Percentiles rank a stretch among this genome's conserved stretches.
phyloP scores from a whole-genome alignment of 495 filamentous ascomycete genomes.

The Parachaetomium inaequale region DNA sequence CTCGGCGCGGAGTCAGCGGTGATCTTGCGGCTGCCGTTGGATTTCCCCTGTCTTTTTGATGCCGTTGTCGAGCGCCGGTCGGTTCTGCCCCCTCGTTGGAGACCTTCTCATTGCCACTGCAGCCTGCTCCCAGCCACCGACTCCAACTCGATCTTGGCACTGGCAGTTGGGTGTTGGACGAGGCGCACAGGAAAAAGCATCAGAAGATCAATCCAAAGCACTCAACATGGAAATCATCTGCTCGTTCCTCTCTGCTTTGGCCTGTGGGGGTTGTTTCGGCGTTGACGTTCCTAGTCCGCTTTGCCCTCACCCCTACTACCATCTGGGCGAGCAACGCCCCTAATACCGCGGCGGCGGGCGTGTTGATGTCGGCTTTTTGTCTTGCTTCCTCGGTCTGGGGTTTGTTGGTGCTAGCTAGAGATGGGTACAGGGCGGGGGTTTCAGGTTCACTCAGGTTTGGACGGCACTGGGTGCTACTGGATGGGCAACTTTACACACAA shows the following conservation, averaged over 20 bases:
- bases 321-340: neutral
- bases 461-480: neutral
- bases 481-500: neutral
- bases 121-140: neutral
- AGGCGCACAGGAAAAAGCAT: neutral
- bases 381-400: neutral
- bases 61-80: neutral
- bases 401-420: neutral
- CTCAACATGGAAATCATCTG: neutral
- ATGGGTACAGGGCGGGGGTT: neutral
- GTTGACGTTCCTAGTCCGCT: neutral
- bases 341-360: neutral
- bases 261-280: neutral
- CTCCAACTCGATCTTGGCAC: neutral
- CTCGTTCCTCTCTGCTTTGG: neutral
- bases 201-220: neutral
- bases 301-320: neutral
- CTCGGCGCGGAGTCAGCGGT: constrained; percentile 49
- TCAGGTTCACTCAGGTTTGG: neutral
- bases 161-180: neutral
- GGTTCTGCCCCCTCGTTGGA: neutral
- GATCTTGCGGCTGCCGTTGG: constrained; percentile 11
- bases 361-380: neutral
- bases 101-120: neutral
- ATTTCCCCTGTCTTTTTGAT: neutral